Conservation (phyloP, 2,329 filamentous ascomycete species). For the Zymoseptoria crescenta region DNA sequence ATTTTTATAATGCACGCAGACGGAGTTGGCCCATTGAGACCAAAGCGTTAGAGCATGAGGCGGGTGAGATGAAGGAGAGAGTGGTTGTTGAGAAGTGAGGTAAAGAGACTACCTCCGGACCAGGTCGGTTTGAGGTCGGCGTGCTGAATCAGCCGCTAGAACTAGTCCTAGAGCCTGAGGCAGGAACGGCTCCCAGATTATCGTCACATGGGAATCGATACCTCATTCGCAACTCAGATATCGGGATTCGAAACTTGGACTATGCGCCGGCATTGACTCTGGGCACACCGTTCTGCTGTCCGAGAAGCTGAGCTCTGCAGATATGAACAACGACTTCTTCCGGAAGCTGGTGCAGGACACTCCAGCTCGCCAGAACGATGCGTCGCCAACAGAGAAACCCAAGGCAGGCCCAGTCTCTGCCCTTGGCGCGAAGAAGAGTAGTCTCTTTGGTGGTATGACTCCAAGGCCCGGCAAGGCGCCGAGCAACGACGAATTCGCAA, state of each 20-base stretch:
- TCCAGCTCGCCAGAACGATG: conserved; percentile 33
- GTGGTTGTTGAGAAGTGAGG: neutral
- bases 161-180: neutral
- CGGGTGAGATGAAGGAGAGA: neutral
- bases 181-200: neutral
- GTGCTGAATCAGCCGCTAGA: neutral
- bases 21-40: neutral
- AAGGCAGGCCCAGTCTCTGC: conserved; percentile 27
- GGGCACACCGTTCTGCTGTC: neutral
- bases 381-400: conserved; percentile 20
- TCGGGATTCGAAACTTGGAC: neutral
- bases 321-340: conserved; percentile 95
- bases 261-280: neutral
- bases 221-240: too few species aligned
- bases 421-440: conserved; percentile 27
- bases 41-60: neutral
- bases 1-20: neutral
- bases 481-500: conserved; percentile 62
- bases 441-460: conserved; percentile 71
- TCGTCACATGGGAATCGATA: too few species aligned
- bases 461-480: conserved; percentile 59
- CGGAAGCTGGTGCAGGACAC: conserved; percentile 63
- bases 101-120: neutral
- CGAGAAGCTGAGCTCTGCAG: neutral
- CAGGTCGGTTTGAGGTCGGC: neutral